These are phyloP conservation scores for Tylopilus orsonianus DNA, from an alignment of 1,284 basidiomycete genomes.

Conservation along the genomic window DNA sequence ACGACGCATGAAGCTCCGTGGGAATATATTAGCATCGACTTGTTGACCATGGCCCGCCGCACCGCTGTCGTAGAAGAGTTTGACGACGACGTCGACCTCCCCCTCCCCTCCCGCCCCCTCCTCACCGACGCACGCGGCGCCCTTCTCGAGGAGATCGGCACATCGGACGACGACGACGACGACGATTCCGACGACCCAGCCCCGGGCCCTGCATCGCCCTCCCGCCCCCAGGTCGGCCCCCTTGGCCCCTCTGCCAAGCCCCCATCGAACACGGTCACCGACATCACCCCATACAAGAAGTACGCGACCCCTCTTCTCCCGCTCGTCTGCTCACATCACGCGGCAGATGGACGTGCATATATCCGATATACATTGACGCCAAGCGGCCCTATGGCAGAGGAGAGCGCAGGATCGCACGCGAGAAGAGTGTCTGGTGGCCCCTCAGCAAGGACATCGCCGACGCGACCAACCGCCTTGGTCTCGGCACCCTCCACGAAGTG, in stretches of 20 bases:
- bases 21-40: constrained; percentile 15
- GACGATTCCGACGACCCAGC: constrained; percentile 41
- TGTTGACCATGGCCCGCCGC: constrained; percentile 57
- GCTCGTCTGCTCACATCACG: background rate
- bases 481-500: constrained; percentile 85
- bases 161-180: constrained; percentile 33
- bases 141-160: constrained; percentile 69
- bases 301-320: constrained; percentile 36
- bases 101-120: constrained; percentile 62
- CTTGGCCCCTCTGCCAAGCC: constrained; percentile 24
- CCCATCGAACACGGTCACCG: constrained; percentile 49
- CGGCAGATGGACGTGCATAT: constrained; percentile 87
- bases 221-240: constrained; percentile 38
- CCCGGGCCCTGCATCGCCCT: constrained; percentile 53
- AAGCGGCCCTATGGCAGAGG: constrained; percentile 85
- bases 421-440: constrained; percentile 91
- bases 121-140: constrained; percentile 69
- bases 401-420: constrained; percentile 77
- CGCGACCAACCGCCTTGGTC: constrained; percentile 73
- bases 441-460: constrained; percentile 89
- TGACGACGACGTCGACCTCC: constrained; percentile 88
- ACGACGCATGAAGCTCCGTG: constrained; percentile 28
- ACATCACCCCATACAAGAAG: constrained; percentile 79
- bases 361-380: constrained; percentile 96
- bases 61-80: constrained; percentile 71